Conservation (phyloP, 2,329 filamentous ascomycete genomes). For the Sarocladiaceae sp. region DNA sequence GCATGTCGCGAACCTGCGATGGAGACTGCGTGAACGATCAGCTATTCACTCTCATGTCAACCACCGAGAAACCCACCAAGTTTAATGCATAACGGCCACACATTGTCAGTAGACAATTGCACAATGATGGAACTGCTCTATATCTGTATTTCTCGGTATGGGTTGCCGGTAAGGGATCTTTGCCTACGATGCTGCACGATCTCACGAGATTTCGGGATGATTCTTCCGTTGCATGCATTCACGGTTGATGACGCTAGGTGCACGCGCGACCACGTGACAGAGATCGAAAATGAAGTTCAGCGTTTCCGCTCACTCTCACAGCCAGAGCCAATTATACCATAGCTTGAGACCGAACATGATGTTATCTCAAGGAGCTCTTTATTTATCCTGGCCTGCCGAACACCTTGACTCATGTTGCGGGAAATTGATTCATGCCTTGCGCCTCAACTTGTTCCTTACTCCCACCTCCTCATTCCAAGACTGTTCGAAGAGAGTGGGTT, state of each 20-base stretch:
- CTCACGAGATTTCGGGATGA: not conserved
- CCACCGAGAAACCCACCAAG: conserved; percentile 22
- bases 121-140: not conserved
- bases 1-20: conserved; percentile 67
- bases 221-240: not conserved
- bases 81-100: conserved; percentile 33
- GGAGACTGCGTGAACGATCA: conserved; percentile 40
- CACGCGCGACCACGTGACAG: conserved; percentile 1
- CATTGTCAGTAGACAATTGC: conserved; percentile 22
- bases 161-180: too few relatives aligned
- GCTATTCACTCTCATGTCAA: not conserved
- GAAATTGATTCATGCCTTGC: conserved; percentile 12
- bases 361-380: not conserved
- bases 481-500: conserved; percentile 69
- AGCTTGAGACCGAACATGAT: too few relatives aligned
- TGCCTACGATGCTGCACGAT: too few relatives aligned
- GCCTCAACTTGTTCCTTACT: conserved; percentile 17
- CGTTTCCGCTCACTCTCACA: too few relatives aligned
- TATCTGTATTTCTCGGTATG: too few relatives aligned
- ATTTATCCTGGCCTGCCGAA: too few relatives aligned
- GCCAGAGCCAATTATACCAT: too few relatives aligned
- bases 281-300: not conserved
- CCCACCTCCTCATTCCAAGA: conserved; percentile 41
- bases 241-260: conserved; percentile 3
- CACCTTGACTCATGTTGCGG: too few relatives aligned